Evolutionary conservation across 2,329 filamentous ascomycete genomes (phyloP), one percentile per base, ranked within the genome.

Genomic region (Zelopaecilomyces penicillatus): DNA sequence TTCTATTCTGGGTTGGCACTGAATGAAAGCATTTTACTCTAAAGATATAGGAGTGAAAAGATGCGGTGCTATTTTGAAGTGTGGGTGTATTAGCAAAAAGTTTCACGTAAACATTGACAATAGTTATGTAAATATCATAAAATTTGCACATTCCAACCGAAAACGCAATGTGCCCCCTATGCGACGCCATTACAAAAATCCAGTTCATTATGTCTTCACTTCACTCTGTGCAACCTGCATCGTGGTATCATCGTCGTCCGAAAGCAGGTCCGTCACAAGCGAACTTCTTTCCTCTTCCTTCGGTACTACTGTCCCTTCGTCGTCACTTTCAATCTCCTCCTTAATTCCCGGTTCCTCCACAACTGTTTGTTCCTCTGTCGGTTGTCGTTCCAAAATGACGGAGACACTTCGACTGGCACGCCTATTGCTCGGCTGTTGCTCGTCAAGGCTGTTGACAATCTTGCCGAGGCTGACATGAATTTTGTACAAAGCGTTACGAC

Each of bases 401-500:
- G 73, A 75, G 10, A 64, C 62, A 43, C 68, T 71, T 30, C 71
- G 65, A 53, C 71, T 74, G 6, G 61, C 67, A 27, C 67, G 64
- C 29, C 65, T 55, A n/a, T 63, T 54, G 34, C 53, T 53, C 2
- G 59, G 60, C 43, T 65, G 60, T 50, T 58, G 59, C 56, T 73
- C 74, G 45, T 74, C 73, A 3, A 83, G 69, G 30, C 61, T 61
- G 55, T 83, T 82, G 51, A 83, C 78, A 43, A 84, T 82, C 65
- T 84, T 84, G 53, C 80, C 80, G 1, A 85, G 64, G 47, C 70
- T 74, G 51, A 84, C 75, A 54, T 85, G 81, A 42, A 85, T 75
- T 61, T 85, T 85, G 66, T 79, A 82, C 10, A 85, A 65, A 0
- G 80, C 74, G 50, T 85, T 85, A 41, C 77, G 72, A 52, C 74